A percentile compares a stretch with the other conserved stretches of the same genome.
These are phyloP conservation scores for Balakata baccata DNA, from an alignment of 345 rosid genomes.

Conservation along the genomic window DNA sequence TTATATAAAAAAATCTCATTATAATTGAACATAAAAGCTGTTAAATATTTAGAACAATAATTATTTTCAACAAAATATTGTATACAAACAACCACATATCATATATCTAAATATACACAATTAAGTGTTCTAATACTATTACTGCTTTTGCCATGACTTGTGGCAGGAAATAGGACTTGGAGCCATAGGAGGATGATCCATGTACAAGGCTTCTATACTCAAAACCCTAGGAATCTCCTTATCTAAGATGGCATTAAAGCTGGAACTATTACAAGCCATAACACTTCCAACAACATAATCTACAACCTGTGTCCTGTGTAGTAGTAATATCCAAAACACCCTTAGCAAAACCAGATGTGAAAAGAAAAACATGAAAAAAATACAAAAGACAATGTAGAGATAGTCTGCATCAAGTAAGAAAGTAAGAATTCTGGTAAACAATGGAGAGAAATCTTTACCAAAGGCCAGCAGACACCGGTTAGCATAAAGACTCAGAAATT, in stretches of 20 bases:
- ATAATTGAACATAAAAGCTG: no score
- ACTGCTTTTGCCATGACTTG: no score
- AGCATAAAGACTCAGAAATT: background rate
- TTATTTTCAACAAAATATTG: no score
- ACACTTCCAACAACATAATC: slow-evolving; percentile 88
- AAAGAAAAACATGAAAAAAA: background rate
- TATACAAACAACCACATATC: no score
- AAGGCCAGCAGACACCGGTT: background rate
- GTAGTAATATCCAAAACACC: slow-evolving; percentile 87
- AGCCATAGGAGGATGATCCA: no score
- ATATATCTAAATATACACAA: no score
- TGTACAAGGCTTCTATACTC: slow-evolving; percentile 89
- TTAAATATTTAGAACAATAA: no score
- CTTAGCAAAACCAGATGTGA: slow-evolving; percentile 28
- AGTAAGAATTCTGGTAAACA: background rate
- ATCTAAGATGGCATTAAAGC: slow-evolving; percentile 69
- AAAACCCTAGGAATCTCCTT: slow-evolving; percentile 78
- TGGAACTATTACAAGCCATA: slow-evolving; percentile 87
- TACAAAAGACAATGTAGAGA: no score
- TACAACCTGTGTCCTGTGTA: slow-evolving; percentile 92
- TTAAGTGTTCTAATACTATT: no score
- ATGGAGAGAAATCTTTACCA: background rate
- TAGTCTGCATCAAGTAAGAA: background rate
- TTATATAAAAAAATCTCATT: no score
- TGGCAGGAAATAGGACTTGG: no score